A percentile compares a stretch with the other conserved stretches of the same genome.
phyloP scores from a whole-genome alignment of 306 rosid species.

The Adenanthera pavonina region DNA sequence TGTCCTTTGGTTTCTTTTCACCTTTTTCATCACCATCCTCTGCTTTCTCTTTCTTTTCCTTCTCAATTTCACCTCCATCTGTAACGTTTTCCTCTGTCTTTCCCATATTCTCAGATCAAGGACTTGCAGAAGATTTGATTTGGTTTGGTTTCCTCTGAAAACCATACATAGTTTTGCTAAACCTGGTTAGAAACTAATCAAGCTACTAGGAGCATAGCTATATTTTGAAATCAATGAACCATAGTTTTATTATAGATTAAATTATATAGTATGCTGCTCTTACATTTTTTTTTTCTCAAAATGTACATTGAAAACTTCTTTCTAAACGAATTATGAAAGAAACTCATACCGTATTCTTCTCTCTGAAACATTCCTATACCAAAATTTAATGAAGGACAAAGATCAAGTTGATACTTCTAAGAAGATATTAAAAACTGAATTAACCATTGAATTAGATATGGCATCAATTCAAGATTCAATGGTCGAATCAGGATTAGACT shows the following conservation, averaged over 20 bases:
- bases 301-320: not conserved
- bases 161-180: conserved; percentile 11
- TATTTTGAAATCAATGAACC: not conserved
- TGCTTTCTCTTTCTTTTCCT: not conserved
- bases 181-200: not conserved
- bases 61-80: conserved; percentile 33
- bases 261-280: not conserved
- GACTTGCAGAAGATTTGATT: conserved; percentile 1
- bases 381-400: not conserved
- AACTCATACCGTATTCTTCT: not conserved
- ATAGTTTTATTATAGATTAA: not conserved
- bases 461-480: too few relatives aligned
- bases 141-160: conserved; percentile 38
- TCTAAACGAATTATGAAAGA: not conserved
- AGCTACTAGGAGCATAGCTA: not conserved
- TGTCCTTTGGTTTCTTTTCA: not conserved
- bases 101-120: conserved; percentile 47
- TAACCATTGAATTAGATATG: too few relatives aligned
- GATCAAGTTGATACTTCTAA: not conserved
- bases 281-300: not conserved
- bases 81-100: conserved; percentile 38
- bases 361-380: not conserved
- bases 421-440: too few relatives aligned
- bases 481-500: too few relatives aligned
- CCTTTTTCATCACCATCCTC: conserved; percentile 35